Conservation (phyloP, 306 rosid species). For the Hippophae gyantsensis region DNA sequence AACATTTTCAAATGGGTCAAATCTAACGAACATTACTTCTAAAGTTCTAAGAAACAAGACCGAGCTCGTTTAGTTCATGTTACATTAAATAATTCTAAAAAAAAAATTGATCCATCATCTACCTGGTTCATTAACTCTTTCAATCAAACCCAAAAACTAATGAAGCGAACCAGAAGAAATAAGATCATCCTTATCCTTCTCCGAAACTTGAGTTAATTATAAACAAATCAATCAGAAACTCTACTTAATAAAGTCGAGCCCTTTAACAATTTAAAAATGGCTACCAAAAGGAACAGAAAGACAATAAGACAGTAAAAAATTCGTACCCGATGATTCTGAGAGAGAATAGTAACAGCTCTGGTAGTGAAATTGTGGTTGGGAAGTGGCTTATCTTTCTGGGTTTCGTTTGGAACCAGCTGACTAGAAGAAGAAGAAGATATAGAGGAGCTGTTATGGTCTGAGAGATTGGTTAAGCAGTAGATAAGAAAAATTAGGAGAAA, state of each 20-base stretch:
- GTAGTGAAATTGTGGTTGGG: constrained; percentile 14
- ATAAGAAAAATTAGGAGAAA: constrained; percentile 50
- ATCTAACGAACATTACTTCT: too few relatives aligned
- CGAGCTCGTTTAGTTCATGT: too few relatives aligned
- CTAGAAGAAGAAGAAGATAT: constrained; percentile 25
- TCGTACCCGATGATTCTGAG: constrained; percentile 40
- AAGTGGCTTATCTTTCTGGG: constrained; percentile 21
- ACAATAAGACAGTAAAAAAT: not conserved
- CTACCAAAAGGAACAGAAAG: not conserved
- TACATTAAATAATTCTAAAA: too few relatives aligned
- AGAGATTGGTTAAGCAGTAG: constrained; percentile 40
- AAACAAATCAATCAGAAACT: not conserved
- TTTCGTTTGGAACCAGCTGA: constrained; percentile 16
- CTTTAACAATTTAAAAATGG: not conserved
- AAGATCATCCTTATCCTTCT: too few relatives aligned
- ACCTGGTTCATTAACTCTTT: too few relatives aligned
- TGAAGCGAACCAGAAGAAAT: too few relatives aligned
- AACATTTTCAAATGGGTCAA: too few relatives aligned
- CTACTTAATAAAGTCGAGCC: not conserved
- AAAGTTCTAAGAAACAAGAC: too few relatives aligned
- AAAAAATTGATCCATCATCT: too few relatives aligned
- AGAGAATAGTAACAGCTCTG: constrained; percentile 16
- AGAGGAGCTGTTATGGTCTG: not conserved
- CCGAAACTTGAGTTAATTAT: too few relatives aligned
- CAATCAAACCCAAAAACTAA: too few relatives aligned